Evolutionary conservation across 192 early-diverging fungal species (phyloP).

Genomic region (Backusella tuberculispora): DNA sequence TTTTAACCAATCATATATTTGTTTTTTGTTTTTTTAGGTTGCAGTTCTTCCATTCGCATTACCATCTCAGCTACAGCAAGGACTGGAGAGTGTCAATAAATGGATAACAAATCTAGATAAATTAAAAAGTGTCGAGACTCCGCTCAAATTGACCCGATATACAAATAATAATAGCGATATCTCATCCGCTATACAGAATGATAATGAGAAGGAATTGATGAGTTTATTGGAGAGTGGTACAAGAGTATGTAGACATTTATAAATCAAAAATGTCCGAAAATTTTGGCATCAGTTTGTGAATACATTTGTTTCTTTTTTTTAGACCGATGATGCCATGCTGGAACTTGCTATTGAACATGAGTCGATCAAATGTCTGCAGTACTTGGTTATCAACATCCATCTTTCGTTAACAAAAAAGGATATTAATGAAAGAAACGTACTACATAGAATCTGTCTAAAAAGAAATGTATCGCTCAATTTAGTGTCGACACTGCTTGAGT

Average conservation of each 20-base stretch:
- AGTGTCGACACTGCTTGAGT: constrained; percentile 19
- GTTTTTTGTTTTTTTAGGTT: constrained; percentile 23
- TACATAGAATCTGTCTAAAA: constrained; percentile 50
- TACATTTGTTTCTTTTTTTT: not conserved
- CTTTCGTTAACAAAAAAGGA: constrained; percentile 45
- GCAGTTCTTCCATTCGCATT: constrained; percentile 47
- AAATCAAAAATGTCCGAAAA: not conserved
- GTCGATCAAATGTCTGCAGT: constrained; percentile 42
- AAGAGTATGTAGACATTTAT: not conserved
- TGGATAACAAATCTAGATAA: constrained; percentile 23
- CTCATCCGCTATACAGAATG: constrained; percentile 40
- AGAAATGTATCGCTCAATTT: constrained; percentile 39
- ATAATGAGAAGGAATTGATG: constrained; percentile 40
- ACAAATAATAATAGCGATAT: constrained; percentile 33
- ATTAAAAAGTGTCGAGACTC: not conserved
- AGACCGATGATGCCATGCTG: constrained; percentile 13
- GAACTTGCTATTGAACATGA: constrained; percentile 39
- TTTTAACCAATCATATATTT: not conserved
- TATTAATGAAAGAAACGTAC: constrained; percentile 62
- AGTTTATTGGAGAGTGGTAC: constrained; percentile 27
- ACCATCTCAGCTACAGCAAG: constrained; percentile 23
- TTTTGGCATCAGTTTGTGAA: not conserved
- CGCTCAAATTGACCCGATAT: constrained; percentile 13
- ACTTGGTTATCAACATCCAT: constrained; percentile 39
- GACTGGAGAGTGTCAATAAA: constrained; percentile 23